A percentile compares a stretch with the other conserved stretches of the same genome.
Evolutionary conservation across 78 protist genomes (phyloP).

Genomic region (Isochrysis galbana): DNA sequence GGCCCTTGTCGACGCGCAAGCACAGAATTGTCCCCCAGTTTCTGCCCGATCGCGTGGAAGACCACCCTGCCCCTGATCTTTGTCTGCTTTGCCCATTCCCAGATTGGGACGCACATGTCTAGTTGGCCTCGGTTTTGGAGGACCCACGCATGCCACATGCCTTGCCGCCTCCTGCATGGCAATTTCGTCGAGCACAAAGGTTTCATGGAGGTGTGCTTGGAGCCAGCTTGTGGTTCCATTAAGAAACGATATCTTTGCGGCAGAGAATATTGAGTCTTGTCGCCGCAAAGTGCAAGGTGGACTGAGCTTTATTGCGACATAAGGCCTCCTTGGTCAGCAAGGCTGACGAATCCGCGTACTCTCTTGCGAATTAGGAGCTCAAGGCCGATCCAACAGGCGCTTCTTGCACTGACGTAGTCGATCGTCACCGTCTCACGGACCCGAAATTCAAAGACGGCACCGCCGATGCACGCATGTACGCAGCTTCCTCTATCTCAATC

Average conservation of each 20-base stretch:
- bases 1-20: too few species aligned
- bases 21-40: too few species aligned
- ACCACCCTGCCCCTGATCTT: too few species aligned
- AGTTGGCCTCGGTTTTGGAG: neutral
- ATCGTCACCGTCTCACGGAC: neutral
- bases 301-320: too few species aligned
- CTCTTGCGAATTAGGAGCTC: too few species aligned
- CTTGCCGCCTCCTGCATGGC: neutral
- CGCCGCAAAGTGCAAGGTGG: neutral
- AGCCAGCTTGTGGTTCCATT: neutral
- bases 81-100: too few species aligned
- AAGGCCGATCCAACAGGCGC: neutral
- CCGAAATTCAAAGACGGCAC: neutral
- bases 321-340: too few species aligned
- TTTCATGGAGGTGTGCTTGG: slow-evolving; percentile 19
- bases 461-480: neutral
- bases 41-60: too few species aligned
- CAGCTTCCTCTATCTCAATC: too few species aligned
- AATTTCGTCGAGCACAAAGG: neutral
- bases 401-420: neutral
- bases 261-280: neutral
- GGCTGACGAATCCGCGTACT: too few species aligned
- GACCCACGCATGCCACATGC: neutral
- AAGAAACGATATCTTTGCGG: neutral
- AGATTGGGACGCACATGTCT: slow-evolving; percentile 22